Conservation (phyloP, 495 filamentous ascomycete species). For the Hypoxylon perforatum region DNA sequence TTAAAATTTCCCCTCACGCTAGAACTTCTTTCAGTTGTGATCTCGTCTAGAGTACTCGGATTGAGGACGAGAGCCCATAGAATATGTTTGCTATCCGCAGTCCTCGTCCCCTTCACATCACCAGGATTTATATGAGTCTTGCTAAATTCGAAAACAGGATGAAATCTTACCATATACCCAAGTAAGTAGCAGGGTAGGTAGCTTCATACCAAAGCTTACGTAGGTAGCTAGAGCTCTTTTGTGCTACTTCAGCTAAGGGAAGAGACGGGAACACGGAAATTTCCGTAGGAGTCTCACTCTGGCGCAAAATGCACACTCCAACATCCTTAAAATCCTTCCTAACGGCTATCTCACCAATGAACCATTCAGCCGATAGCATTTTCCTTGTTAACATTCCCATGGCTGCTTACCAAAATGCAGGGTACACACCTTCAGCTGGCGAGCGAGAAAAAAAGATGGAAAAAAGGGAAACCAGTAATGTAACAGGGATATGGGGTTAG, state of each 20-base stretch:
- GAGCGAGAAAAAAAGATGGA: not conserved
- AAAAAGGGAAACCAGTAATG: constrained; percentile 9
- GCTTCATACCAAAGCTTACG: no score
- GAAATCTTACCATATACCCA: no score
- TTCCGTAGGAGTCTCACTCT: constrained; percentile 19
- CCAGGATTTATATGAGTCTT: not conserved
- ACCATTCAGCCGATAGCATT: constrained; percentile 1
- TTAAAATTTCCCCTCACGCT: constrained; percentile 10
- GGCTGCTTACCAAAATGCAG: constrained; percentile 6
- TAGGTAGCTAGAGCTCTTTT: not conserved
- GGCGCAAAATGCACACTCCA: constrained; percentile 13
- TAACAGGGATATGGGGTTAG: constrained; percentile 17
- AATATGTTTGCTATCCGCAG: no score
- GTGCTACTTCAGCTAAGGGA: constrained; percentile 17
- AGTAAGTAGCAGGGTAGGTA: no score
- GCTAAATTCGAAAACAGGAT: not conserved
- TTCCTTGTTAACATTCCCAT: constrained; percentile 1
- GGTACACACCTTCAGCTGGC: not conserved
- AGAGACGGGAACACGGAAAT: not conserved
- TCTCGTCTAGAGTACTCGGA: constrained; percentile 6
- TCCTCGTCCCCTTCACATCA: no score
- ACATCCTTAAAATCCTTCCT: constrained; percentile 17
- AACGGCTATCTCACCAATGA: constrained; percentile 8
- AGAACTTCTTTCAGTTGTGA: constrained; percentile 2
- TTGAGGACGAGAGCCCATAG: constrained; percentile 11